Evolutionary conservation across 495 filamentous ascomycete genomes (phyloP), one percentile per base, ranked within the genome.

Genomic region (Tuber umbilicatum): DNA sequence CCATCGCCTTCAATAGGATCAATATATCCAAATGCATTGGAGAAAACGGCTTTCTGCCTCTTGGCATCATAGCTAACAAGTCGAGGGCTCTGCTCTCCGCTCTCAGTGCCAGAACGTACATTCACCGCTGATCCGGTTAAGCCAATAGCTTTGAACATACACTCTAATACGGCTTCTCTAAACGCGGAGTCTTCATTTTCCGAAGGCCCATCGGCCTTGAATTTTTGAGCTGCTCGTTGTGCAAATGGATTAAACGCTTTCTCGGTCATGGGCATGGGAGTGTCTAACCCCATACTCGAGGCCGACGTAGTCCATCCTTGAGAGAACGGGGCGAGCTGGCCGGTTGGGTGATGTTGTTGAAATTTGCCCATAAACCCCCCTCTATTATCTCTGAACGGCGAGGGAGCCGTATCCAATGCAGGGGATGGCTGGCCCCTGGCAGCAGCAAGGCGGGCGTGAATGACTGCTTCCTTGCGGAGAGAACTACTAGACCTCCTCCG

Each of bases 141-240:
- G 3, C 95, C 95, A 78, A 99, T 91, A 17, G 94, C 92, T 82
- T 96, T 97, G 84, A 97, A 93, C 80, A 98, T 96, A 82, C 95
- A 98, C 73, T 97, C 94, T 31, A 97, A 84, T 31, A 98, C 93
- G 0, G 93, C 94, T 76, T 93, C 92, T 27, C 96, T 87, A 83
- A 98, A 98, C 16, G 94, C 79, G 72, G 89, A 87, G 78, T 97
- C 94, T 78, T 97, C 95, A 73, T 97, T 80, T 83, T 78, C 80
- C 5, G 77, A 74, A 70, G 55, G 76, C 70, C 75, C 80, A 47
- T 83, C 83, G 21, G 72, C 73, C 72, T 79, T 79, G 27, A 81
- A 81, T 50, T 78, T 79, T 43, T 73, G 71, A 12, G 79, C 78
- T 23, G 82, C 75, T 55, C 75, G 70, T 38, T 78, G 75, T 9